A percentile compares a stretch with the other conserved stretches of the same genome.
Conservation (phyloP, 768 basidiomycete genomes). For the Mycena latifolia region DNA sequence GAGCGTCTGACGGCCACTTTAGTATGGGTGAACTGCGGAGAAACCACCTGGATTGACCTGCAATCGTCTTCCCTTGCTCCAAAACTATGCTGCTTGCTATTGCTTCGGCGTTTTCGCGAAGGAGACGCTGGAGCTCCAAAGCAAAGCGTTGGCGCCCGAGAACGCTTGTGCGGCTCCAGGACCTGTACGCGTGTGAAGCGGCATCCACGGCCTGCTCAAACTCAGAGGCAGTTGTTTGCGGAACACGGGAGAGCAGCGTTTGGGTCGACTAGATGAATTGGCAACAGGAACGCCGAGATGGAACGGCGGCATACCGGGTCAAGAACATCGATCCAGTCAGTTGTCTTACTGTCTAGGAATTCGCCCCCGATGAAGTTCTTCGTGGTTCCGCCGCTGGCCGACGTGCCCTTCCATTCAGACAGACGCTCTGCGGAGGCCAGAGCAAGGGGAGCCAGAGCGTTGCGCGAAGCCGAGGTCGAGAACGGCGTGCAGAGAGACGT, state of each 20-base stretch:
- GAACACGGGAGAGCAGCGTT: constrained; percentile 88
- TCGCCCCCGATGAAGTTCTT: constrained; percentile 94
- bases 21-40: constrained; percentile 6
- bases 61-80: constrained; percentile 95
- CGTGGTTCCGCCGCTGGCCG: constrained; percentile 85
- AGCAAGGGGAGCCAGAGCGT: constrained; percentile 66
- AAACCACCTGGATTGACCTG: constrained; percentile 57
- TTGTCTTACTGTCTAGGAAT: constrained; percentile 85
- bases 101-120: constrained; percentile 88
- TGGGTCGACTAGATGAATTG: constrained; percentile 81
- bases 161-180: constrained; percentile 90
- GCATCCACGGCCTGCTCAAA: constrained; percentile 88
- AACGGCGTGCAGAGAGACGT: constrained; percentile 37
- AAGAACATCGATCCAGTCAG: constrained; percentile 86
- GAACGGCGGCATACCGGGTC: constrained; percentile 78
- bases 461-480: constrained; percentile 60
- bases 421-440: constrained; percentile 76
- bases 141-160: constrained; percentile 90
- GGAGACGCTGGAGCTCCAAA: constrained; percentile 90
- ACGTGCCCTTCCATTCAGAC: constrained; percentile 91
- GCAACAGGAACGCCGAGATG: neutral
- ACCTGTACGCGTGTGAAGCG: constrained; percentile 87
- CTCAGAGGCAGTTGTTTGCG: constrained; percentile 86
- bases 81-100: constrained; percentile 92
- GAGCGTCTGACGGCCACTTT: constrained; percentile 73